Percentiles rank a stretch among this genome's conserved stretches.
These are phyloP conservation scores for Aureobasidium sp. DNA, from an alignment of 2,329 filamentous ascomycete species.

Conservation along the genomic window DNA sequence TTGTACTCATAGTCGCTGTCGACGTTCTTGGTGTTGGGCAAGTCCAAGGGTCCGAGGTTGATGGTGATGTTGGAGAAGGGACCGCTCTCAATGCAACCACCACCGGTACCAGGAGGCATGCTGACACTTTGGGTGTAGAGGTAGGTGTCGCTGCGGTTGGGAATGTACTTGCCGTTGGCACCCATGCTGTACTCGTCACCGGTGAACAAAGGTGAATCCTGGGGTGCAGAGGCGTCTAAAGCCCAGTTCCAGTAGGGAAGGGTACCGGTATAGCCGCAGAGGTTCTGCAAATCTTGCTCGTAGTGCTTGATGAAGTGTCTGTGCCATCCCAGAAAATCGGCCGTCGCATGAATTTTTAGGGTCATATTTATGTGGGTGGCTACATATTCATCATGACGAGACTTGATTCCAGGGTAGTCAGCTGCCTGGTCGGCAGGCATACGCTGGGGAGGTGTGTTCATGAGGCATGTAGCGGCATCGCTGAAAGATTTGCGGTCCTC, in stretches of 20 bases:
- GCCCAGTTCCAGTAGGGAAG: slow-evolving; percentile 29
- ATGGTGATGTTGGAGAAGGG: slow-evolving; percentile 41
- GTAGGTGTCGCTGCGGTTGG: slow-evolving; percentile 21
- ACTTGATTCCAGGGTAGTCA: slow-evolving; percentile 23
- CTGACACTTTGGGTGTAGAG: slow-evolving; percentile 22
- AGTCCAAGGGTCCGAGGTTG: slow-evolving; percentile 24
- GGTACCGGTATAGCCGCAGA: slow-evolving; percentile 36
- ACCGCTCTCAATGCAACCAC: slow-evolving; percentile 46
- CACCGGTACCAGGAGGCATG: slow-evolving; percentile 44
- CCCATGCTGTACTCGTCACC: slow-evolving; percentile 40
- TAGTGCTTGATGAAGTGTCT: slow-evolving; percentile 35
- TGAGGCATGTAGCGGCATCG: slow-evolving; percentile 23
- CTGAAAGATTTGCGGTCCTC: slow-evolving; percentile 24
- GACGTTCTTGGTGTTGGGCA: slow-evolving; percentile 23
- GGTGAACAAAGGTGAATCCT: slow-evolving; percentile 46
- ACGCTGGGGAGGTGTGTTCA: slow-evolving; percentile 19
- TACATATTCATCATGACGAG: slow-evolving; percentile 21
- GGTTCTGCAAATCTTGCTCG: slow-evolving; percentile 33
- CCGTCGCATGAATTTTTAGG: slow-evolving; percentile 23
- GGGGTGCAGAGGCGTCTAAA: slow-evolving; percentile 24
- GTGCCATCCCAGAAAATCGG: slow-evolving; percentile 33
- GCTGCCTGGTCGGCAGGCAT: slow-evolving; percentile 20
- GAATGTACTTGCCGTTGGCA: slow-evolving; percentile 23
- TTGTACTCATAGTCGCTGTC: slow-evolving; percentile 18
- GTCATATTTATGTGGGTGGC: slow-evolving; percentile 25